phyloP scores from a whole-genome alignment of 1,284 basidiomycete genomes.

The Puccinia brachypodii region DNA sequence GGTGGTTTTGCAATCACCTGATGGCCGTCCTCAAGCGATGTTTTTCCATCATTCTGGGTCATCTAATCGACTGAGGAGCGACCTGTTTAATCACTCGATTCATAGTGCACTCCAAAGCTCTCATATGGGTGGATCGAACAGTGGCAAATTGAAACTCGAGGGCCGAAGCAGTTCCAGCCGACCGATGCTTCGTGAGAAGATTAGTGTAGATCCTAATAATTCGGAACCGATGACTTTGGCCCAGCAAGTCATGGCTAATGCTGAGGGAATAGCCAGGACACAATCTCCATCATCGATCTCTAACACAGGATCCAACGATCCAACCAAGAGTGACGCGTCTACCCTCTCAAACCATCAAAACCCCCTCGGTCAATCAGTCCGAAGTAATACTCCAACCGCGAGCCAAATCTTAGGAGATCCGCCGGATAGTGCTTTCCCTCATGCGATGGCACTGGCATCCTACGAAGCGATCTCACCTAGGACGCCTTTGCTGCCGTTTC shows the following conservation, averaged over 20 bases:
- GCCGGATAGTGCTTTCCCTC: constrained; percentile 2
- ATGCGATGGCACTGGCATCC: constrained; percentile 30
- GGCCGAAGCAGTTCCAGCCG: background rate
- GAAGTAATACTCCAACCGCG: background rate
- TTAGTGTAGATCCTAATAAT: background rate
- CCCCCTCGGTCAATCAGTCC: constrained; percentile 12
- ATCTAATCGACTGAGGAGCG: constrained; percentile 24
- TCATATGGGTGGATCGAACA: background rate
- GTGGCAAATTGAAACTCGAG: background rate
- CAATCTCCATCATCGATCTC: constrained; percentile 14
- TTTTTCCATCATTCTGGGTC: constrained; percentile 45
- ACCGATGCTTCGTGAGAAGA: constrained; percentile 23
- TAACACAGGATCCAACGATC: constrained; percentile 17
- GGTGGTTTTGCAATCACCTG: constrained; percentile 37
- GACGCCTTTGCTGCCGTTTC: constrained; percentile 15
- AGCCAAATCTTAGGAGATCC: constrained; percentile 3
- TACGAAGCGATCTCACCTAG: constrained; percentile 41
- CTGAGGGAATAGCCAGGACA: background rate
- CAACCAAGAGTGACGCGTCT: constrained; percentile 9
- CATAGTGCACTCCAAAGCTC: background rate
- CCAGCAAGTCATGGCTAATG: constrained; percentile 20
- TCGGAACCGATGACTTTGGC: constrained; percentile 16
- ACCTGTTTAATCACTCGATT: background rate
- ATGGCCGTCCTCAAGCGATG: constrained; percentile 46
- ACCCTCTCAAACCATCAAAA: constrained; percentile 13